Evolutionary conservation across 2,329 filamentous ascomycete species (phyloP), one percentile per base, ranked within the genome.

Genomic region (Cytospora schulzeri): DNA sequence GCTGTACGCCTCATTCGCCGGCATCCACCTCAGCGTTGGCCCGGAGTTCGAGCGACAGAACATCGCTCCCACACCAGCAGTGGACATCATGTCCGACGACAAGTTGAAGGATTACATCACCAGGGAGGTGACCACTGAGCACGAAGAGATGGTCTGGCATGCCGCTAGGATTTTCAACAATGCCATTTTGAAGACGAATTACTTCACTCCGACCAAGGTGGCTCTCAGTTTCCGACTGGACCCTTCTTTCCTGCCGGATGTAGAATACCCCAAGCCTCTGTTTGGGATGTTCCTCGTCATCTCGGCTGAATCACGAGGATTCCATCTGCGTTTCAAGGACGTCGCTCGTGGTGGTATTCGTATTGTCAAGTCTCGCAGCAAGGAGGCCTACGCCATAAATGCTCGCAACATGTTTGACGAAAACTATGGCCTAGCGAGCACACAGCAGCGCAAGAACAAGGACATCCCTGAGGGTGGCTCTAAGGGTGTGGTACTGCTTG

Each of bases 241-340:
- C 74, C 92, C 93, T 8, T 84, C 81, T 50, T 99, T 99, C 85
- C 82, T 99, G 45, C 95, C 95, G 5, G 85, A 90, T 67, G 88
- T 93, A 60, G 95, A 99, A 78, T 99, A 99, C 77, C 91, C 95
- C 53, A 92, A 94, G 76, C 92, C 89, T 8, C 83, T 99, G 11
- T 99, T 95, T 72, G 95, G 95, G 69, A 99, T 99, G 95, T 99
- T 99, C 84, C 84, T 99, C 59, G 91, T 99, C 69, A 97, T 99
- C 77, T 93, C 92, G 72, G 94, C 95, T 14, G 95, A 99, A 79
- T 96, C 96, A 73, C 89, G 95, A 69, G 95, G 95, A 41, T 99
- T 99, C 83, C 95, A 99, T 77, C 86, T 99, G 19, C 92, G 95
- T 52, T 99, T 99, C 87, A 89, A 94, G 72, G 95, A 99, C 73